phyloP scores from a whole-genome alignment of 2,329 filamentous ascomycete species.

The Verticillium tricorpus region DNA sequence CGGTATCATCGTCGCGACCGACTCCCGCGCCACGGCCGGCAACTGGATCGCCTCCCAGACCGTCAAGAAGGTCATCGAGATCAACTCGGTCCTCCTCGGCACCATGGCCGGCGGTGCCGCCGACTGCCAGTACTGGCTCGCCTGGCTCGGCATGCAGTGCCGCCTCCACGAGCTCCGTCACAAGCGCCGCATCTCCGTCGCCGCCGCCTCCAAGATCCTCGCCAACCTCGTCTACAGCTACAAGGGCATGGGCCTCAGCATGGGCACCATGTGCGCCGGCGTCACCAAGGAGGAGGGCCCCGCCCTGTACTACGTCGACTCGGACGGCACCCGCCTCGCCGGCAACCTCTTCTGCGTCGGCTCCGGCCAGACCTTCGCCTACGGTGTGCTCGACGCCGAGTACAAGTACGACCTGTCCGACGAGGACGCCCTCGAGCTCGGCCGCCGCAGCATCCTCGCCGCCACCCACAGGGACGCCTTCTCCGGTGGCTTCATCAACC shows the following conservation, averaged over 20 bases:
- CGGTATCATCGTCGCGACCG: constrained; percentile 96
- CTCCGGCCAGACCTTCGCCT: constrained; percentile 96
- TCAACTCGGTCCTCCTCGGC: constrained; percentile 88
- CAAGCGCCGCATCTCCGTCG: constrained; percentile 97
- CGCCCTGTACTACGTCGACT: constrained; percentile 98
- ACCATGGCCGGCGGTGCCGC: constrained; percentile 98
- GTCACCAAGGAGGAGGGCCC: constrained; percentile 94
- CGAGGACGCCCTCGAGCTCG: constrained; percentile 87
- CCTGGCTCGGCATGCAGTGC: constrained; percentile 98
- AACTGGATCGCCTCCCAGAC: constrained; percentile 99
- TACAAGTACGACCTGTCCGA: constrained; percentile 85
- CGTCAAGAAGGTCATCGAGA: constrained; percentile 99
- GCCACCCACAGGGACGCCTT: constrained; percentile 98
- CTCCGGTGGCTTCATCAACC: constrained; percentile 96
- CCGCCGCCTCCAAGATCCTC: constrained; percentile 95
- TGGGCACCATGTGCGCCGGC: constrained; percentile 99
- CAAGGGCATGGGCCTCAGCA: constrained; percentile 97
- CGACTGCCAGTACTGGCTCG: constrained; percentile 99
- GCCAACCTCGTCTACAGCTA: constrained; percentile 97
- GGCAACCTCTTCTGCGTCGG: constrained; percentile 98
- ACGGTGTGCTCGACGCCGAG: constrained; percentile 94
- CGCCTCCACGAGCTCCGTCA: constrained; percentile 98
- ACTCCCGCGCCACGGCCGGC: constrained; percentile 93
- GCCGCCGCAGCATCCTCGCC: constrained; percentile 86
- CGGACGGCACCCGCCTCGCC: constrained; percentile 84